These are phyloP conservation scores for Thozetella sp. DNA, from an alignment of 495 filamentous ascomycete genomes.

Conservation along the genomic window DNA sequence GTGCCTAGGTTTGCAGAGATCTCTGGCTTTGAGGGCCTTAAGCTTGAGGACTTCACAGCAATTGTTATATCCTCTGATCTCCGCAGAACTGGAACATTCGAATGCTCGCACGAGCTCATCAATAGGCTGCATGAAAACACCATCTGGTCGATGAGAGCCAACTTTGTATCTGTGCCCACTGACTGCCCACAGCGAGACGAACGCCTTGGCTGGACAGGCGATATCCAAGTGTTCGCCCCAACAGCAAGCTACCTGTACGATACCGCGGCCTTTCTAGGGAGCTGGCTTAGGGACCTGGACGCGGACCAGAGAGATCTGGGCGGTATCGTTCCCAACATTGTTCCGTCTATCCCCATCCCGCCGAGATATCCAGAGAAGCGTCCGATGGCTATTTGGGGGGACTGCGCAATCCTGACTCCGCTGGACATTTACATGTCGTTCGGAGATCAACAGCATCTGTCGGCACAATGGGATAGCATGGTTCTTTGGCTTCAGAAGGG, in stretches of 20 bases:
- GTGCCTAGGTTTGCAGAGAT: too few relatives aligned
- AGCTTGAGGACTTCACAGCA: slow-evolving; percentile 29
- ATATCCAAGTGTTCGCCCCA: slow-evolving; percentile 48
- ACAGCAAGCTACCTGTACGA: slow-evolving; percentile 53
- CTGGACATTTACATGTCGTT: slow-evolving; percentile 42
- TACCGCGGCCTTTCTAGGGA: slow-evolving; percentile 46
- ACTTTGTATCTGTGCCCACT: slow-evolving; percentile 48
- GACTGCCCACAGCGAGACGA: slow-evolving; percentile 55
- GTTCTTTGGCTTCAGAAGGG: slow-evolving; percentile 49
- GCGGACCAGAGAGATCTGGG: slow-evolving; percentile 34
- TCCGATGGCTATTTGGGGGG: slow-evolving; percentile 44
- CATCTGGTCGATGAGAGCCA: slow-evolving; percentile 47
- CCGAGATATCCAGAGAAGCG: neutral
- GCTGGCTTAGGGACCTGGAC: slow-evolving; percentile 49
- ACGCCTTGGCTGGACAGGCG: slow-evolving; percentile 54
- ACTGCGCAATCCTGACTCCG: slow-evolving; percentile 43
- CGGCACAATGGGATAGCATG: slow-evolving; percentile 44
- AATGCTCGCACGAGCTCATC: slow-evolving; percentile 38
- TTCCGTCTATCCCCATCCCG: slow-evolving; percentile 36
- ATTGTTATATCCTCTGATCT: slow-evolving; percentile 47
- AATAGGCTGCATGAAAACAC: slow-evolving; percentile 48
- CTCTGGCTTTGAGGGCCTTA: slow-evolving; percentile 31
- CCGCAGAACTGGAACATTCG: slow-evolving; percentile 38
- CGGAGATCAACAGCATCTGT: slow-evolving; percentile 42
- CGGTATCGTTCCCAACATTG: slow-evolving; percentile 35